These are phyloP conservation scores for Musa itinerans DNA, from an alignment of 176 grass and related monocot species.

Conservation along the genomic window DNA sequence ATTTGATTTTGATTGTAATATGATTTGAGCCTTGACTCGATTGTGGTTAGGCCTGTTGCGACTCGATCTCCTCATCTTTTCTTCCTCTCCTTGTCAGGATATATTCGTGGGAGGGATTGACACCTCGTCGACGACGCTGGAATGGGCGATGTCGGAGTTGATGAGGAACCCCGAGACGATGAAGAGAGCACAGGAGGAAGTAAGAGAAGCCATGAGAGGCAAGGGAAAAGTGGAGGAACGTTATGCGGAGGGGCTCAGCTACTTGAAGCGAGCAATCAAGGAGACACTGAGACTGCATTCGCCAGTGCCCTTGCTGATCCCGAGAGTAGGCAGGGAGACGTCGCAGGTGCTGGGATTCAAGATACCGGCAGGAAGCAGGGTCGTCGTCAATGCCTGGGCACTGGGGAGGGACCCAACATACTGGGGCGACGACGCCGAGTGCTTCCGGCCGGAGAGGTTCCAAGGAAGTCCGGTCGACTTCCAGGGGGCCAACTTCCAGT, in stretches of 20 bases:
- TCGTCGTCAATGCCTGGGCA: constrained; percentile 1
- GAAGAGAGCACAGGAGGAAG: constrained; percentile 1
- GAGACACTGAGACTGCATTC: constrained; percentile 4
- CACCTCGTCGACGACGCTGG: neutral
- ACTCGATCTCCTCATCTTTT: neutral
- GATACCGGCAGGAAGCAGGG: neutral
- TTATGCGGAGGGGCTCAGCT: neutral
- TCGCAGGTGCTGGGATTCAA: neutral
- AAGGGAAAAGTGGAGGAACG: neutral
- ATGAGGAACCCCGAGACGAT: constrained; percentile 2
- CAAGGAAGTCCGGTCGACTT: neutral
- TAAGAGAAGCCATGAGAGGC: neutral
- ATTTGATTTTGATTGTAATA: too few species aligned
- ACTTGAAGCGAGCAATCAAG: constrained; percentile 5
- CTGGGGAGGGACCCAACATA: neutral
- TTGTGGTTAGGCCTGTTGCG: neutral
- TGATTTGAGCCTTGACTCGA: neutral
- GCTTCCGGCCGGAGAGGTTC: constrained; percentile 12
- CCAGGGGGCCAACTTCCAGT: neutral
- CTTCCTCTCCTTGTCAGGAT: neutral
- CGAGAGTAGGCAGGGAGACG: neutral
- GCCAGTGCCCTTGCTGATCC: neutral
- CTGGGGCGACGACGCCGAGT: neutral
- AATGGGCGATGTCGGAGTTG: constrained; percentile 14
- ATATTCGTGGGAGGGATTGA: constrained; percentile 1